Evolutionary conservation across 1,284 basidiomycete genomes (phyloP).

Genomic region (Athelia psychrophila): DNA sequence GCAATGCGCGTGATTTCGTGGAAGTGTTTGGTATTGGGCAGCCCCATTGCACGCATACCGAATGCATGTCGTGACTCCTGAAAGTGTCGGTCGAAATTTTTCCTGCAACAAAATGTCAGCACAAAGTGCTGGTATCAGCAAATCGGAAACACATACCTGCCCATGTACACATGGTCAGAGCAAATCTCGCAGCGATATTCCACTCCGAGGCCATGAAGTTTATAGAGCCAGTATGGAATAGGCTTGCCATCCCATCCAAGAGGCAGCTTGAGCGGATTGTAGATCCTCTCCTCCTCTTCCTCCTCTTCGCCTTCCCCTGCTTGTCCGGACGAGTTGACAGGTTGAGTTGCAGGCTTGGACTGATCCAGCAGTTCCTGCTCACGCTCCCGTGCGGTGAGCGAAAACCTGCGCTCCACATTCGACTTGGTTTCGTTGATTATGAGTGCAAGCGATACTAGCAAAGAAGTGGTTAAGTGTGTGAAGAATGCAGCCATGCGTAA

Average conservation of each 20-base stretch:
- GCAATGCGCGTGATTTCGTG: slow-evolving; percentile 97
- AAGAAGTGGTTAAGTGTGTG: slow-evolving; percentile 67
- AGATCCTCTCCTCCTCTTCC: slow-evolving; percentile 92
- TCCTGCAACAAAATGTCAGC: slow-evolving; percentile 41
- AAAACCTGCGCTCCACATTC: slow-evolving; percentile 95
- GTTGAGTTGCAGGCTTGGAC: slow-evolving; percentile 64
- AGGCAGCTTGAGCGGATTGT: slow-evolving; percentile 97
- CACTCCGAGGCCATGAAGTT: slow-evolving; percentile 95
- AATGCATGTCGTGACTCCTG: slow-evolving; percentile 96
- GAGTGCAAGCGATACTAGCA: slow-evolving; percentile 66
- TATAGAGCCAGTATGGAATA: slow-evolving; percentile 99
- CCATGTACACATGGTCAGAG: slow-evolving; percentile 94
- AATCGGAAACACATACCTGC: slow-evolving; percentile 52
- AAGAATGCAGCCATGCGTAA: slow-evolving; percentile 69
- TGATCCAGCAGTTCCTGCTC: slow-evolving; percentile 92
- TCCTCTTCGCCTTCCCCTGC: slow-evolving; percentile 68
- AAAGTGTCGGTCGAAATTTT: slow-evolving; percentile 88
- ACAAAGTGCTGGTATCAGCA: slow-evolving; percentile 5
- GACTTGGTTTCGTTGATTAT: slow-evolving; percentile 86
- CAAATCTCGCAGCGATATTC: slow-evolving; percentile 99
- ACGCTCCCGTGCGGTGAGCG: slow-evolving; percentile 93
- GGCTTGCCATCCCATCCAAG: slow-evolving; percentile 98
- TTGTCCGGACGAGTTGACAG: slow-evolving; percentile 40
- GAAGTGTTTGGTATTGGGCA: slow-evolving; percentile 99
- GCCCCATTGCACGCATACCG: slow-evolving; percentile 95